These are phyloP conservation scores for Isatis tinctoria DNA, from an alignment of 345 rosid species.

Conservation along the genomic window DNA sequence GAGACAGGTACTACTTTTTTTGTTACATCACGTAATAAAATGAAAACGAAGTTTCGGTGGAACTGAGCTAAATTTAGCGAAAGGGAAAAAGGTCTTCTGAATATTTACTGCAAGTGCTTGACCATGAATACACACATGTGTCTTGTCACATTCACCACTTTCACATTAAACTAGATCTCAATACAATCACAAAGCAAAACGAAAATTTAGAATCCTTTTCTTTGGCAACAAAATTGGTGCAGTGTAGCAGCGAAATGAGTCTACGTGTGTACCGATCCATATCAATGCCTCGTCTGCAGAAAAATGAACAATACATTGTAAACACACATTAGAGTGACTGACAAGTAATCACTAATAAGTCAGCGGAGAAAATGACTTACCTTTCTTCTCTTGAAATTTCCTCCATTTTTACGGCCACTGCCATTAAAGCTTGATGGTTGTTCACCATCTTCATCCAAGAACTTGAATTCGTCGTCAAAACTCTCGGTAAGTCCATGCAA, in stretches of 20 bases:
- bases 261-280: slow-evolving; percentile 3
- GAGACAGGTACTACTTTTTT: too few relatives aligned
- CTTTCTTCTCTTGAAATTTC: slow-evolving; percentile 62
- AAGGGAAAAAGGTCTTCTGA: slow-evolving; percentile 26
- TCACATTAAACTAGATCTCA: background rate
- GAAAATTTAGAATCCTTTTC: background rate
- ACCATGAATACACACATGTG: slow-evolving; percentile 3
- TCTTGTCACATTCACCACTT: background rate
- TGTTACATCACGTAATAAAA: background rate
- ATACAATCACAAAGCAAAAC: slow-evolving; percentile 1
- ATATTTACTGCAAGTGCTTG: slow-evolving; percentile 2
- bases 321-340: background rate
- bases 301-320: slow-evolving; percentile 8
- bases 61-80: background rate
- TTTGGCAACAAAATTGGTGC: slow-evolving; percentile 6
- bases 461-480: slow-evolving; percentile 67
- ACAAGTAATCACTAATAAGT: background rate
- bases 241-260: background rate
- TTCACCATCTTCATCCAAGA: slow-evolving; percentile 42
- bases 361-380: slow-evolving; percentile 26
- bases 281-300: slow-evolving; percentile 29
- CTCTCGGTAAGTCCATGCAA: slow-evolving; percentile 64
- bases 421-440: slow-evolving; percentile 23
- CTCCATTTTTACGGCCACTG: slow-evolving; percentile 33
- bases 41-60: background rate